A percentile compares a stretch with the other conserved stretches of the same genome.
These are phyloP conservation scores for Capsicum baccatum DNA, from an alignment of 257 asterid species.

Conservation along the genomic window DNA sequence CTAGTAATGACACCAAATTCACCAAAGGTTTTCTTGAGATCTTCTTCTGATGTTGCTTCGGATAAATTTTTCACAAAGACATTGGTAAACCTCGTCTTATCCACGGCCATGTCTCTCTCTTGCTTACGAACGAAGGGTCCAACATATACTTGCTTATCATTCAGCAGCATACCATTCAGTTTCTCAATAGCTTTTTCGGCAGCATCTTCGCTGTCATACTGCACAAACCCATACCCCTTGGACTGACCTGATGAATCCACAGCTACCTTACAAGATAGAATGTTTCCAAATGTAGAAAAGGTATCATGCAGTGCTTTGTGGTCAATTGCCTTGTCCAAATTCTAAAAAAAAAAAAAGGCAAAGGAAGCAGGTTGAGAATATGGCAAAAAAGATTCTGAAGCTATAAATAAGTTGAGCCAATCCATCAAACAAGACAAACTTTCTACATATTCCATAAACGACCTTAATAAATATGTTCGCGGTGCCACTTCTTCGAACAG, in stretches of 20 bases:
- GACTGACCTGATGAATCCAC: constrained; percentile 78
- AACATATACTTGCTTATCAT: constrained; percentile 85
- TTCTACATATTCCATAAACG: not conserved
- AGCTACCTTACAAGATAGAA: constrained; percentile 85
- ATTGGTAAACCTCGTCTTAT: constrained; percentile 71
- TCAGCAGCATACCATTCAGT: constrained; percentile 86
- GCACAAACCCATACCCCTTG: constrained; percentile 93
- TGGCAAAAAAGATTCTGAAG: not conserved
- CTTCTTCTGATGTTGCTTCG: constrained; percentile 76
- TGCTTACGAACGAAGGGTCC: constrained; percentile 90
- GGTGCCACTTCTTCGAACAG: constrained; percentile 74
- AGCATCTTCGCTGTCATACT: constrained; percentile 79
- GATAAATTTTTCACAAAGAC: constrained; percentile 87
- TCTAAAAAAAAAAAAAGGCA: constrained; percentile 44
- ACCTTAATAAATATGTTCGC: constrained; percentile 95
- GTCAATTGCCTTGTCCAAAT: constrained; percentile 91
- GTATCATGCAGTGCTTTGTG: constrained; percentile 90
- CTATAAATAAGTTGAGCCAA: not conserved
- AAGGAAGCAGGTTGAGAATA: not conserved
- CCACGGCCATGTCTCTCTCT: constrained; percentile 74
- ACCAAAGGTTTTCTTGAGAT: constrained; percentile 60
- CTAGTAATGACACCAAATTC: constrained; percentile 79
- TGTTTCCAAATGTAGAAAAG: constrained; percentile 77
- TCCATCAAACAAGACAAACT: not conserved
- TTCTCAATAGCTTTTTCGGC: constrained; percentile 83